These are phyloP conservation scores for Yamadazyma paraphyllophila DNA, from an alignment of 805 yeast species.

Conservation along the genomic window DNA sequence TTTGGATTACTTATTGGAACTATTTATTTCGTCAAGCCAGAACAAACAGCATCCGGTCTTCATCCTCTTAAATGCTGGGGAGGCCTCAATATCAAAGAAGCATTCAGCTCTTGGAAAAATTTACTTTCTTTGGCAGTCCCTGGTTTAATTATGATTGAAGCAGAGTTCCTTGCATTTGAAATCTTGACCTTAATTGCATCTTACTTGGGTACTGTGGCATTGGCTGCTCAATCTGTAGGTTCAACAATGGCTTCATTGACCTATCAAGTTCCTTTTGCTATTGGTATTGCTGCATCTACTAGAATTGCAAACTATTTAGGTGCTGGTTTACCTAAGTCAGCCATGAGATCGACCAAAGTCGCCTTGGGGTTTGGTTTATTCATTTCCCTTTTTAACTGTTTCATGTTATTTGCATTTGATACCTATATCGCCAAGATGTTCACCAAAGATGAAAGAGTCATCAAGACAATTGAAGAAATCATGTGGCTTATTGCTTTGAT, in stretches of 20 bases:
- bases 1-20: conserved; percentile 40
- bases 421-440: conserved; percentile 44
- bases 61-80: conserved; percentile 52
- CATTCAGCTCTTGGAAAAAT: conserved; percentile 47
- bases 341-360: conserved; percentile 35
- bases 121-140: conserved; percentile 49
- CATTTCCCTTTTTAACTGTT: conserved; percentile 32
- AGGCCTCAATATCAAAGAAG: conserved; percentile 39
- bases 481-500: conserved; percentile 64
- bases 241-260: conserved; percentile 52
- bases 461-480: conserved; percentile 47
- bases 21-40: conserved; percentile 31
- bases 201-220: conserved; percentile 49
- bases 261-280: conserved; percentile 58
- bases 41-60: conserved; percentile 43
- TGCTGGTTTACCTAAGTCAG: conserved; percentile 38
- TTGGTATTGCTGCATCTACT: conserved; percentile 58
- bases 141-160: conserved; percentile 57
- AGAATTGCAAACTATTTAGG: conserved; percentile 58
- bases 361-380: conserved; percentile 36
- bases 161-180: conserved; percentile 60
- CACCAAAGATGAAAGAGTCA: conserved; percentile 59
- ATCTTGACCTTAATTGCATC: conserved; percentile 54
- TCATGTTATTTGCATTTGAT: conserved; percentile 30
- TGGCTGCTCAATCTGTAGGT: conserved; percentile 50